phyloP scores from a whole-genome alignment of 169 alveolate species.

The Sarcocystis neurona region DNA sequence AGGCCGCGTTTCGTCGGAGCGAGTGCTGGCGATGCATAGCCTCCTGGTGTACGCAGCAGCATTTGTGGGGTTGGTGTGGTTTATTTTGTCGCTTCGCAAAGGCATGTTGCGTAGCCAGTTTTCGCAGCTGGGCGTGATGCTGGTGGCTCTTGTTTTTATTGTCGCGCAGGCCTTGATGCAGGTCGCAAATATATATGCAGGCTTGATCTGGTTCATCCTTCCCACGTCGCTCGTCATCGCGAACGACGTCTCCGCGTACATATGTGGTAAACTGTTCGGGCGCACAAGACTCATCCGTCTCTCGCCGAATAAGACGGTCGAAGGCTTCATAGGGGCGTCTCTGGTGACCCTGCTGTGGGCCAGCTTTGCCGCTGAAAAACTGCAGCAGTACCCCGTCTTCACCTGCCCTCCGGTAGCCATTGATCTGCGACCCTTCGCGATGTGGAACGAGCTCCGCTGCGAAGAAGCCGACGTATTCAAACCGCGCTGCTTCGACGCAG shows the following conservation, averaged over 20 bases:
- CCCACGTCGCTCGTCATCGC: constrained; percentile 92
- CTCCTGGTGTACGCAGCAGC: constrained; percentile 83
- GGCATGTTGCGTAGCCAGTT: constrained; percentile 91
- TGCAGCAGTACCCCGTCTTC: constrained; percentile 76
- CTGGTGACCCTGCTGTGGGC: constrained; percentile 66
- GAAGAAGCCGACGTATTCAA: constrained; percentile 67
- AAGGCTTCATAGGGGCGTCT: constrained; percentile 92
- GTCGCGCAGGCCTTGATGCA: constrained; percentile 80
- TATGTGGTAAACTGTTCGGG: constrained; percentile 95
- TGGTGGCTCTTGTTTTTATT: constrained; percentile 79
- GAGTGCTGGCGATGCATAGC: constrained; percentile 85
- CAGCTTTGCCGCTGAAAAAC: constrained; percentile 67
- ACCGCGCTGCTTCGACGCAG: constrained; percentile 33
- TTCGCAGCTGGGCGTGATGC: constrained; percentile 87
- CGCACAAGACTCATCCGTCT: constrained; percentile 90
- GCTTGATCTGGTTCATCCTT: constrained; percentile 95
- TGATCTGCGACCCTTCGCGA: constrained; percentile 79
- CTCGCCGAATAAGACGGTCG: constrained; percentile 99
- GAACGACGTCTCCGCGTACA: constrained; percentile 95
- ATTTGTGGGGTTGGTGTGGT: constrained; percentile 90
- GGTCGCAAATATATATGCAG: constrained; percentile 92
- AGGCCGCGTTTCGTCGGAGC: background rate
- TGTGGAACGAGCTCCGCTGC: constrained; percentile 68
- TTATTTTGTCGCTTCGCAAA: constrained; percentile 88
- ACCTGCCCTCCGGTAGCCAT: constrained; percentile 88